A percentile compares a stretch with the other conserved stretches of the same genome.
Conservation (phyloP, 2,329 filamentous ascomycete species). For the Juglanconis juglandina region DNA sequence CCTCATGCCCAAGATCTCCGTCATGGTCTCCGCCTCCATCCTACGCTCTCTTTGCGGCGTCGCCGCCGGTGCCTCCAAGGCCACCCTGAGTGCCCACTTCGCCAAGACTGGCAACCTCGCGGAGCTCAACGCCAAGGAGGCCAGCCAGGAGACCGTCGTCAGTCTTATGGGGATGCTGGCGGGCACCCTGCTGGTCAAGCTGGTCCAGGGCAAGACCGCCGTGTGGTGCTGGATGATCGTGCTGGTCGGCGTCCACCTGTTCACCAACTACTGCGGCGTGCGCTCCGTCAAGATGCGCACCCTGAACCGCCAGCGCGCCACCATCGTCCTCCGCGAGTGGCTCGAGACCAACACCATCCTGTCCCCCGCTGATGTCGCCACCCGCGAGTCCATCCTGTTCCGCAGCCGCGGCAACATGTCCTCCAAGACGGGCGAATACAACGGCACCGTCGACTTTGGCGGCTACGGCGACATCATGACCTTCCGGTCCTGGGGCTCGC, state of each 20-base stretch:
- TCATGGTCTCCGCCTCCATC: constrained; percentile 49
- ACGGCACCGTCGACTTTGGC: constrained; percentile 30
- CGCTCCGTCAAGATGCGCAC: constrained; percentile 77
- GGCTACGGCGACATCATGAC: constrained; percentile 39
- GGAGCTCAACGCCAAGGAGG: constrained; percentile 92
- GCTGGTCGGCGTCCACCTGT: constrained; percentile 73
- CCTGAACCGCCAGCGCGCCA: constrained; percentile 82
- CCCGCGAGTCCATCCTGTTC: constrained; percentile 63
- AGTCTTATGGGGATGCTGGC: constrained; percentile 82
- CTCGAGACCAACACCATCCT: constrained; percentile 51
- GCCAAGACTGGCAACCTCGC: constrained; percentile 81
- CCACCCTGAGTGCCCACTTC: constrained; percentile 88
- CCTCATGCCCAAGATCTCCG: constrained; percentile 43
- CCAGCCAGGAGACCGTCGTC: constrained; percentile 91
- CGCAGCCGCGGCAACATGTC: constrained; percentile 44
- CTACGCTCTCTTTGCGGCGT: constrained; percentile 74
- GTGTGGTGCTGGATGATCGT: constrained; percentile 72
- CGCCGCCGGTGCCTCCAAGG: constrained; percentile 84
- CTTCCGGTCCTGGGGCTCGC: constrained; percentile 30
- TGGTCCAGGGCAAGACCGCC: constrained; percentile 64
- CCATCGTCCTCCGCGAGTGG: constrained; percentile 66
- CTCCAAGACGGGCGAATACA: constrained; percentile 33
- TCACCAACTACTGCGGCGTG: constrained; percentile 84
- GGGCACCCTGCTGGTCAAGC: constrained; percentile 76
- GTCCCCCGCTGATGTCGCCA: constrained; percentile 62